Conservation (phyloP, 176 grass and related monocot species). For the Cenchrus purpureus region DNA sequence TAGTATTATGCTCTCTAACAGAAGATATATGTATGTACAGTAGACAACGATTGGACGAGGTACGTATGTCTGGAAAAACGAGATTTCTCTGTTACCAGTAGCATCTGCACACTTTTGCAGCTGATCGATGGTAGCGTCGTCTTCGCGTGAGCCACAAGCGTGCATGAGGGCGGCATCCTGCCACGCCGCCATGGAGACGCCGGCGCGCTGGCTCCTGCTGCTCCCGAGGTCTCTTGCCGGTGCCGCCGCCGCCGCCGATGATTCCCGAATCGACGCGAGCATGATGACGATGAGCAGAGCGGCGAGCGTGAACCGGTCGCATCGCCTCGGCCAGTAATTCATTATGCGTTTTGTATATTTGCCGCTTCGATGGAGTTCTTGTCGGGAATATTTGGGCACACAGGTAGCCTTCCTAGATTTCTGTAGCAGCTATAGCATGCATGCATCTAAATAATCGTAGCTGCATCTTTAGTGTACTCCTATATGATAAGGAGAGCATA, state of each 20-base stretch:
- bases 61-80: too few relatives aligned
- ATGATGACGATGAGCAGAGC: background rate
- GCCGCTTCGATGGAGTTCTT: background rate
- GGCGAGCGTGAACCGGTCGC: too few relatives aligned
- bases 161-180: background rate
- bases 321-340: background rate
- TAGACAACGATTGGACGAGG: too few relatives aligned
- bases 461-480: too few relatives aligned
- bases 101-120: too few relatives aligned
- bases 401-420: background rate
- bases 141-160: background rate
- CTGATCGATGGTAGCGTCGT: background rate
- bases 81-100: too few relatives aligned
- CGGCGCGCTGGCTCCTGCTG: background rate
- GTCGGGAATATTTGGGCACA: background rate
- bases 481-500: too few relatives aligned
- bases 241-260: background rate
- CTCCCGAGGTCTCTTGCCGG: background rate
- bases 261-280: background rate
- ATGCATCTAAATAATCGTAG: too few relatives aligned
- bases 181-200: slow-evolving; percentile 17
- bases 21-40: too few relatives aligned
- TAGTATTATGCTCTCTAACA: too few relatives aligned
- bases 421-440: too few relatives aligned
- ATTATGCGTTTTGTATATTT: too few relatives aligned